A percentile compares a stretch with the other conserved stretches of the same genome.
phyloP scores from a whole-genome alignment of 352 stramenopile species.

The Pythium dissotocum region DNA sequence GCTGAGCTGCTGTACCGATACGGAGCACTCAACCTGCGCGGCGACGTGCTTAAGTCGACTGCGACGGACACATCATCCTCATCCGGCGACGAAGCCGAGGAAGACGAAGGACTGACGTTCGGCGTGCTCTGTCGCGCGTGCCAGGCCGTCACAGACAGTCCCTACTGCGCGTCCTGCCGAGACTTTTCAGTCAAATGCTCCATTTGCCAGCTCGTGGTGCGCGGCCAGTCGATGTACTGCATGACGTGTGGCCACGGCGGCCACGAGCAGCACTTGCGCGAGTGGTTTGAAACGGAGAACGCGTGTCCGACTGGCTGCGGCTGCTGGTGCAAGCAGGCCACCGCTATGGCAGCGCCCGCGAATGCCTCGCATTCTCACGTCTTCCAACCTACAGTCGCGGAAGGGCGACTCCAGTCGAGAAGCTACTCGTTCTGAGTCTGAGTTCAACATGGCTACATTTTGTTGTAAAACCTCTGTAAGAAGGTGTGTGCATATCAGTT shows the following conservation, averaged over 20 bases:
- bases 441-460: constrained; percentile 24
- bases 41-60: constrained; percentile 65
- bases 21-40: constrained; percentile 68
- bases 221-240: constrained; percentile 86
- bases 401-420: constrained; percentile 44
- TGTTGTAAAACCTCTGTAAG: constrained; percentile 2
- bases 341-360: constrained; percentile 38
- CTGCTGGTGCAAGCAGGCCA: constrained; percentile 85
- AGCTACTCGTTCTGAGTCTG: constrained; percentile 66
- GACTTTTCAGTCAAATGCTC: constrained; percentile 83
- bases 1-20: constrained; percentile 83
- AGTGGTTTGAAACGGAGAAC: constrained; percentile 78
- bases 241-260: constrained; percentile 84
- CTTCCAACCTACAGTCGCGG: background rate
- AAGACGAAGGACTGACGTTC: constrained; percentile 56
- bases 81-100: constrained; percentile 2
- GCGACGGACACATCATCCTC: constrained; percentile 2
- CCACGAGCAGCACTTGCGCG: constrained; percentile 66
- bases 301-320: constrained; percentile 80
- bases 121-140: constrained; percentile 70
- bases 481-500: constrained; percentile 10
- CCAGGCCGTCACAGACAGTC: constrained; percentile 41
- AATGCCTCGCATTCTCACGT: constrained; percentile 21
- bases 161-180: constrained; percentile 62
- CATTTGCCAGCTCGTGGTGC: constrained; percentile 80